phyloP scores from a whole-genome alignment of 441 rosid genomes.

The Rhodomyrtus psidioides region DNA sequence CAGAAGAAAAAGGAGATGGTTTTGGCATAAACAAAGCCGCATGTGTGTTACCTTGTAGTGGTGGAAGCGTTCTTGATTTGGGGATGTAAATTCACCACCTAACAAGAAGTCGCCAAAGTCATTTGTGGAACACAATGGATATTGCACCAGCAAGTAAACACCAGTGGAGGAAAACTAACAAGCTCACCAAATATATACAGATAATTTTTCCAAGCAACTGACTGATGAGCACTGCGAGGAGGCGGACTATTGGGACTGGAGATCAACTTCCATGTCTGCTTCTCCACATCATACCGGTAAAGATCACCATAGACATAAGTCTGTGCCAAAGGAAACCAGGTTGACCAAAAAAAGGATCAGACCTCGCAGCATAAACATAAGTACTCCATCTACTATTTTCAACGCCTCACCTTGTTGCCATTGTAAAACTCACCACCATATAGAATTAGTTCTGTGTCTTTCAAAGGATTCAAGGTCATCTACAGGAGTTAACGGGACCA shows the following conservation, averaged over 20 bases:
- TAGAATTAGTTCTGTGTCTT: slow-evolving; percentile 80
- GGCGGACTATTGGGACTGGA: slow-evolving; percentile 98
- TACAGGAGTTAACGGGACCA: slow-evolving; percentile 9
- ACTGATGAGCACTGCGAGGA: slow-evolving; percentile 98
- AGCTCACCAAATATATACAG: slow-evolving; percentile 81
- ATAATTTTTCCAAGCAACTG: slow-evolving; percentile 92
- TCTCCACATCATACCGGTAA: slow-evolving; percentile 83
- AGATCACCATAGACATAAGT: slow-evolving; percentile 91
- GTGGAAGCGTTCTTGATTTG: slow-evolving; percentile 94
- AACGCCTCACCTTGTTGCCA: slow-evolving; percentile 65
- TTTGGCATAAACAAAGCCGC: background rate
- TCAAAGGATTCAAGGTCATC: slow-evolving; percentile 74
- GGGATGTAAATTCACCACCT: slow-evolving; percentile 99
- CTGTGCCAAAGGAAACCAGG: slow-evolving; percentile 29
- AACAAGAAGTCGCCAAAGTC: slow-evolving; percentile 3
- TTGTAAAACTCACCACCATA: slow-evolving; percentile 95
- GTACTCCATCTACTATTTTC: background rate
- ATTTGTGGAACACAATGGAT: background rate
- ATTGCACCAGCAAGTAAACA: background rate
- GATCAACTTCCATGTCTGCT: slow-evolving; percentile 78
- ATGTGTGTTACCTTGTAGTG: slow-evolving; percentile 71
- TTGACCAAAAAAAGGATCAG: background rate
- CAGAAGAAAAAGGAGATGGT: background rate
- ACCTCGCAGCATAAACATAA: background rate
- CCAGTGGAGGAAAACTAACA: background rate